phyloP scores from a whole-genome alignment of 2,329 filamentous ascomycete genomes.

The Thelonectria blattea region DNA sequence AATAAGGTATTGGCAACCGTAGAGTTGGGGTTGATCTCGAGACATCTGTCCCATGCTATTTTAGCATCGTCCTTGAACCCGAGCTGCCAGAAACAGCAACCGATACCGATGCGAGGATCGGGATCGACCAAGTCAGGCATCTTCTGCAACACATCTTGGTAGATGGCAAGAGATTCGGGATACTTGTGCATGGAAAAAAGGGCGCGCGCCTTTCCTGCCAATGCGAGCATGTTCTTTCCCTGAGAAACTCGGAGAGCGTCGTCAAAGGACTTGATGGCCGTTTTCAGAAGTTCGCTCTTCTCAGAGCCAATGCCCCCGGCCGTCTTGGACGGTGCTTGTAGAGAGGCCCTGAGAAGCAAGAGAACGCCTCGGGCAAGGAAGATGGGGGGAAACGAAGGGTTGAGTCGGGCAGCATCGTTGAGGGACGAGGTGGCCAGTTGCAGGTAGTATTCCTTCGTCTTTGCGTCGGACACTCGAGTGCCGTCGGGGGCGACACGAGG shows the following conservation, averaged over 20 bases:
- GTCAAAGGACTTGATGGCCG: conserved; percentile 91
- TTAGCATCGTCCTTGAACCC: conserved; percentile 94
- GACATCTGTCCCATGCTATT: conserved; percentile 83
- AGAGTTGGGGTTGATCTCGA: conserved; percentile 82
- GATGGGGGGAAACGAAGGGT: conserved; percentile 88
- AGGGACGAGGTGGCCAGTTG: conserved; percentile 88
- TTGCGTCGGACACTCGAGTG: conserved; percentile 70
- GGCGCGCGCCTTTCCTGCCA: conserved; percentile 87
- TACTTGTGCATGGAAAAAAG: conserved; percentile 88
- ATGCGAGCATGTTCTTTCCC: conserved; percentile 88
- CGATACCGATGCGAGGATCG: conserved; percentile 94
- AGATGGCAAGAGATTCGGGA: conserved; percentile 79
- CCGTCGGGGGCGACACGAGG: conserved; percentile 67
- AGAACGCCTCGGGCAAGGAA: conserved; percentile 91
- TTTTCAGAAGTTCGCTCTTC: conserved; percentile 77
- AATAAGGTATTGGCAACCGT: conserved; percentile 91
- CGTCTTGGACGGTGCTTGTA: conserved; percentile 76
- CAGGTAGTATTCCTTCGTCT: conserved; percentile 92
- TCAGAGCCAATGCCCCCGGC: conserved; percentile 73
- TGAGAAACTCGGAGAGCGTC: conserved; percentile 86
- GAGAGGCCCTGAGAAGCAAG: conserved; percentile 83
- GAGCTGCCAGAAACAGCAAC: conserved; percentile 96
- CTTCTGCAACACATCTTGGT: conserved; percentile 85
- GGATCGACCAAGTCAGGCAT: conserved; percentile 90
- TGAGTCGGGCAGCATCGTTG: conserved; percentile 94